Conservation (phyloP, 2,329 filamentous ascomycete genomes). For the Paracoccidioides lutzii region DNA sequence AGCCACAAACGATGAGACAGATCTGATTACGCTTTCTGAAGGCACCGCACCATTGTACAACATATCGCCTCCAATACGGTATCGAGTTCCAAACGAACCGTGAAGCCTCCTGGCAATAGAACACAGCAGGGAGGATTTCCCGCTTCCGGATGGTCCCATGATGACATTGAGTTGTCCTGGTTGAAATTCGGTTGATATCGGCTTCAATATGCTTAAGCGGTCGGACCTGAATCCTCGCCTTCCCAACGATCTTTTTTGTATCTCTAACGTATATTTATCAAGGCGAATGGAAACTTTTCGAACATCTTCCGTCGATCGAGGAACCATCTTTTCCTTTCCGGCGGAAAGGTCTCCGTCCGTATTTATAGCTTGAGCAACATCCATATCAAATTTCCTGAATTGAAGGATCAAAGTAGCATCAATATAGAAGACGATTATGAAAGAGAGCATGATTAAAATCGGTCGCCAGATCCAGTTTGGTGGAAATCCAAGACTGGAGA, state of each 20-base stretch:
- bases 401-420: conserved; percentile 49
- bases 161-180: conserved; percentile 61
- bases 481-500: conserved; percentile 56
- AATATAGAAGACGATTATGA: conserved; percentile 49
- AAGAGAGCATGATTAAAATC: conserved; percentile 50
- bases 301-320: conserved; percentile 40
- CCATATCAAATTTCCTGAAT: conserved; percentile 55
- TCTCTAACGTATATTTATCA: conserved; percentile 48
- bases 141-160: conserved; percentile 67
- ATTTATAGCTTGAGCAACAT: conserved; percentile 49
- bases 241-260: conserved; percentile 47
- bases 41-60: conserved; percentile 58
- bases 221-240: conserved; percentile 30
- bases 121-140: conserved; percentile 64
- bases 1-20: conserved; percentile 63
- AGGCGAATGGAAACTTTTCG: conserved; percentile 53
- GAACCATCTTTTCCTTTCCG: conserved; percentile 56
- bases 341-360: conserved; percentile 50
- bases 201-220: conserved; percentile 46
- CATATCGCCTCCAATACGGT: conserved; percentile 49
- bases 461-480: conserved; percentile 54
- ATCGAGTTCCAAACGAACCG: conserved; percentile 48
- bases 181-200: conserved; percentile 53
- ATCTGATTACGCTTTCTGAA: conserved; percentile 55
- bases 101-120: conserved; percentile 57